Conservation (phyloP, 2,329 filamentous ascomycete species). For the Blastomyces parvus region DNA sequence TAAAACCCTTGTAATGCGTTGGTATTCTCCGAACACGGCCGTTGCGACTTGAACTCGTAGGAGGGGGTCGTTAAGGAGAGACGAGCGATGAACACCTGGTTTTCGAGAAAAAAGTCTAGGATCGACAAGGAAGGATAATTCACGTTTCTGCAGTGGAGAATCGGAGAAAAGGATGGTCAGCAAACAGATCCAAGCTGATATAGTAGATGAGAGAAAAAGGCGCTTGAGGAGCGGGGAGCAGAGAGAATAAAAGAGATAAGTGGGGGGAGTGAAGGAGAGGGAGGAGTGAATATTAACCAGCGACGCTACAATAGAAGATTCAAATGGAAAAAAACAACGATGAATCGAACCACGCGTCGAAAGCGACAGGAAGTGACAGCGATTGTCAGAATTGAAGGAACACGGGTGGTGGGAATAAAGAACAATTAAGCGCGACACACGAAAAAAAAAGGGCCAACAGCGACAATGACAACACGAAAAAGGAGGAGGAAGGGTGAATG, state of each 20-base stretch:
- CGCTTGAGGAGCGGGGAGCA: conserved; percentile 11
- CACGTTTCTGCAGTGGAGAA: conserved; percentile 15
- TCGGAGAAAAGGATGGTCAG: conserved; percentile 14
- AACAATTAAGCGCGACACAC: neutral
- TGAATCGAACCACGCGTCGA: conserved; percentile 8
- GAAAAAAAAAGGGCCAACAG: neutral
- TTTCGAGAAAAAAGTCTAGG: conserved; percentile 16
- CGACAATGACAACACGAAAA: neutral
- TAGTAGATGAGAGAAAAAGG: too few species aligned
- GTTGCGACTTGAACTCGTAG: conserved; percentile 31
- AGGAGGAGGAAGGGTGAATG: neutral
- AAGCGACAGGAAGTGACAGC: conserved; percentile 8
- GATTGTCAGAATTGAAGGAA: neutral
- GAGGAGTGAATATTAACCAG: conserved; percentile 52
- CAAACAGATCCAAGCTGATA: conserved; percentile 15
- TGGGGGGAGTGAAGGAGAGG: conserved; percentile 13
- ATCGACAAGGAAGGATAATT: conserved; percentile 12
- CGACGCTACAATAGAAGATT: conserved; percentile 20
- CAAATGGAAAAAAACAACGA: conserved; percentile 9
- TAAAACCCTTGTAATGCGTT: conserved; percentile 9
- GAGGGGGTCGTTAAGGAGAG: conserved; percentile 35
- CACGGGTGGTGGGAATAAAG: neutral
- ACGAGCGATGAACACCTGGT: conserved; percentile 23
- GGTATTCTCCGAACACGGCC: conserved; percentile 25
- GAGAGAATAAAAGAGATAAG: conserved; percentile 15